Evolutionary conservation across 805 yeast species (phyloP), one percentile per base, ranked within the genome.

Genomic region (Cyberlindnera euphorbiiphila): DNA sequence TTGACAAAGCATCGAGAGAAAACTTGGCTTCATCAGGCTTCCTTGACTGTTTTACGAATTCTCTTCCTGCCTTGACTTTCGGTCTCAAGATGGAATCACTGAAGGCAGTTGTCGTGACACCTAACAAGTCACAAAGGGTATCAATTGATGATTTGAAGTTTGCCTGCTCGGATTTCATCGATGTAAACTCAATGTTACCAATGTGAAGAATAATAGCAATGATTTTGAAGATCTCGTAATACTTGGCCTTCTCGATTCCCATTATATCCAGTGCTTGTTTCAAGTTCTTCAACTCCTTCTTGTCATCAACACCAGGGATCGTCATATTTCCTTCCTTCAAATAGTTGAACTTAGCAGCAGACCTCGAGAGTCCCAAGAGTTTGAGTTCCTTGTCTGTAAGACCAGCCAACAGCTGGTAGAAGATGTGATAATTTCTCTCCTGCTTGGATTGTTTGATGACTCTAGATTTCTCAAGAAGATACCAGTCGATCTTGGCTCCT

Each of bases 401-500:
- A 15, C 96, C 96, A 31, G 72, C 68, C 25, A 93, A 62, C 27
- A 93, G 61, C 56, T 93, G 97, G 61, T 93, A 93, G 57, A 93
- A 93, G 5, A 89, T 75, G 58, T 93, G 99, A 57, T 91, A 93
- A 57, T 89, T 93, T 59, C 98, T 74, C 62, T 93, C 99, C 15
- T 72, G 64, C 6, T 65, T 43, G 35, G 81, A 76, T 62, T 87
- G 97, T 28, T 73, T 65, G 6, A 87, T 81, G 12, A 93, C 95
- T 53, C 99, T 77, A 5, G 97, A 86, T 61, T 93, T 93, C 57
- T 93, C 99, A 27, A 93, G 65, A 17, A 93, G 65, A 53, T 93
- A 93, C 86, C 96, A 93, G 52, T 91, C 96, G 34, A 93, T 87
- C 47, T 85, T 81, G 9, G 98, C 98, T 10, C 96, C 96, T 15